Conservation (phyloP, 805 yeast species). For the Ogataea pini region DNA sequence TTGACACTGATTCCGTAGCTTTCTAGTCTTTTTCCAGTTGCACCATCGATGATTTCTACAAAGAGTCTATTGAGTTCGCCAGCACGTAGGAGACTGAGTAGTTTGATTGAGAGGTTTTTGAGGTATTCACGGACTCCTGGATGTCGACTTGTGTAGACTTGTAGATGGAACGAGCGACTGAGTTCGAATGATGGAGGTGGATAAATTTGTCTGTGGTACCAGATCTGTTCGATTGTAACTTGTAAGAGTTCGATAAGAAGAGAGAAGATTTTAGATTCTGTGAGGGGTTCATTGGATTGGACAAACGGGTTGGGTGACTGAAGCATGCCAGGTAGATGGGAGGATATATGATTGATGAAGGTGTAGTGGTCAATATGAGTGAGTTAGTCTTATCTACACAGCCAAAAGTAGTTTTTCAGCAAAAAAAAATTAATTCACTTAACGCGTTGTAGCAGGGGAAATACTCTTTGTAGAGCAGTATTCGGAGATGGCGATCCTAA, state of each 20-base stretch:
- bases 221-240: conserved; percentile 53
- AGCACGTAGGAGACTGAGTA: conserved; percentile 17
- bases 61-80: conserved; percentile 30
- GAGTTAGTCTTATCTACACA: conserved; percentile 1
- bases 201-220: conserved; percentile 55
- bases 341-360: no score
- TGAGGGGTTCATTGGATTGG: conserved; percentile 12
- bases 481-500: conserved; percentile 31
- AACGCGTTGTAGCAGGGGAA: background rate
- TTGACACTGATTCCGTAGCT: conserved; percentile 33
- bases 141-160: conserved; percentile 46
- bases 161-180: conserved; percentile 44
- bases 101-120: conserved; percentile 33
- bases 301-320: no score
- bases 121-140: conserved; percentile 44
- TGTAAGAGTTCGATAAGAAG: conserved; percentile 50
- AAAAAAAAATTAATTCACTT: background rate
- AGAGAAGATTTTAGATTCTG: conserved; percentile 30
- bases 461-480: no score
- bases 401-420: background rate
- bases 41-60: conserved; percentile 22
- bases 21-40: conserved; percentile 12
- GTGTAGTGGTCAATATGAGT: no score
- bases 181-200: conserved; percentile 49
- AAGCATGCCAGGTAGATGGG: no score